Base-by-base conservation (phyloP, 495 filamentous ascomycete species). In the Hyphodiscus hymeniophilus region DNA sequence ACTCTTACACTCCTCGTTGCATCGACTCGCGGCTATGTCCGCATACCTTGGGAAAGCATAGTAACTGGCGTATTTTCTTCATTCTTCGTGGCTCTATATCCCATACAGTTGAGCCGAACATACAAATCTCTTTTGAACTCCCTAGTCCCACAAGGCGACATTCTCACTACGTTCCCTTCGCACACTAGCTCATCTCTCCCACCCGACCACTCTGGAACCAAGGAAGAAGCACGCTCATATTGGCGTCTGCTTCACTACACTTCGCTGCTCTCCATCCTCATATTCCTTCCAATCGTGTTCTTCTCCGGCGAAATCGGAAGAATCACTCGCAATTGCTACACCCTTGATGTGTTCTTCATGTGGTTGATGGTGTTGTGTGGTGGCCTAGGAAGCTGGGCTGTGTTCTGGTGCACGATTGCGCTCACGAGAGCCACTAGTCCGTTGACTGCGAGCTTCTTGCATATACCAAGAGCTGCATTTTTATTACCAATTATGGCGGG, bases 61-160 rank as follows among this genome's bases (percentile, higher is more conserved):
- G 62, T 74, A 15, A 63, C 72, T 13, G 73, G 73, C 33, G 60
- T 74, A 38, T 69, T 71, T 57, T 75, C 72, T 41, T 67, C 70
- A 4, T 21, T 75, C 34, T 76, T 74, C 38, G 66, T 68, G 2
- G 70, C 69, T 3, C 59, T 72, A 0, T 75, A 73, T 46, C 73
- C 73, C 2, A 58, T 77, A 24, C 52, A 74, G 20, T 54, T 77
- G 15, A 57, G 66, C 18, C 63, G 66, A 24, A 73, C 69, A 16
- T 71, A 73, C 39, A 71, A 66, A 50, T 48, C 52, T 30, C 60
- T 54, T 47, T 35, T 60, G 22, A 42, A 53, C 3, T 44, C 47
- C 6, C 35, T 60, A 0, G 50, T 60, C n/a, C 53, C 57, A 3
- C 57, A 60, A 42, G 57, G 53, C 22, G 53, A 56, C 7, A 32